Conservation (phyloP, 2,329 filamentous ascomycete genomes). For the Fusarium brachygibbosum region DNA sequence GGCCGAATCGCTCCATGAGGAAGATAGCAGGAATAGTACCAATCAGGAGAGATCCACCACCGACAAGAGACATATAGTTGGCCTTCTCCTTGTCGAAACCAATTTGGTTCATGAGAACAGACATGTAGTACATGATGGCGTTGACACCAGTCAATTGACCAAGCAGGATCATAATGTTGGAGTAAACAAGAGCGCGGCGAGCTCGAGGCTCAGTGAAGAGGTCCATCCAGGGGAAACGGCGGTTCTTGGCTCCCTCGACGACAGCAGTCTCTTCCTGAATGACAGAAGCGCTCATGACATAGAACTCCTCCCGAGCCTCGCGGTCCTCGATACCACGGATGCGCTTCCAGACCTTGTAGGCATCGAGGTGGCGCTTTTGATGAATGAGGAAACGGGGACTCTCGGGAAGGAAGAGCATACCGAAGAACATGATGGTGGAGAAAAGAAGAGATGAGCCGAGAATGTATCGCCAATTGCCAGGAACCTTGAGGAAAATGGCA, state of each 20-base stretch:
- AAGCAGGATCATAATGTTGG: constrained; percentile 77
- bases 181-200: constrained; percentile 75
- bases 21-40: constrained; percentile 77
- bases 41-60: constrained; percentile 75
- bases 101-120: constrained; percentile 74
- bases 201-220: constrained; percentile 78
- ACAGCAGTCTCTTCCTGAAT: constrained; percentile 68
- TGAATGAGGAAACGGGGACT: constrained; percentile 78
- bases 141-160: constrained; percentile 80
- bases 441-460: constrained; percentile 79
- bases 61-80: constrained; percentile 82
- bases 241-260: constrained; percentile 64
- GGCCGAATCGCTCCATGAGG: constrained; percentile 79
- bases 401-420: constrained; percentile 80
- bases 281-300: constrained; percentile 76
- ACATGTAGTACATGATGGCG: constrained; percentile 80
- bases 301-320: constrained; percentile 77
- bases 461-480: constrained; percentile 80
- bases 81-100: constrained; percentile 73
- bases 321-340: constrained; percentile 71
- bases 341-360: constrained; percentile 77
- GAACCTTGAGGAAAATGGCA: constrained; percentile 78
- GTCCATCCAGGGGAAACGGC: constrained; percentile 77
- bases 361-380: constrained; percentile 63
- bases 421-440: constrained; percentile 61